phyloP scores from a whole-genome alignment of 2,329 filamentous ascomycete genomes.

The Macrophomina phaseolina region DNA sequence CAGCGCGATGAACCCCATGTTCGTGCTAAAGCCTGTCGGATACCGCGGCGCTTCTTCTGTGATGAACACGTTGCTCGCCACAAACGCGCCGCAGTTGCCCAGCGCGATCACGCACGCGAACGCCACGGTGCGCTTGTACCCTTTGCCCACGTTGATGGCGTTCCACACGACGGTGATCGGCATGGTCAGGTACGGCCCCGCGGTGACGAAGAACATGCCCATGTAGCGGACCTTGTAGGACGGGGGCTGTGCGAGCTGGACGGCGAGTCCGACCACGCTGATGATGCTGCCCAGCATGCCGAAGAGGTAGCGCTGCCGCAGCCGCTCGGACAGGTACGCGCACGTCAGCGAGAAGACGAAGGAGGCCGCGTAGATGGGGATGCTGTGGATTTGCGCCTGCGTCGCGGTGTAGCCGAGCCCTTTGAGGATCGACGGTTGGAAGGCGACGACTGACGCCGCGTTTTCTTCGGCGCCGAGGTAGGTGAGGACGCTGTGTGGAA shows the following conservation, averaged over 20 bases:
- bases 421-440: constrained; percentile 50
- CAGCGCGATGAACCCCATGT: constrained; percentile 32
- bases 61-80: constrained; percentile 27
- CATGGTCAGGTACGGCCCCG: constrained; percentile 22
- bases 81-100: constrained; percentile 27
- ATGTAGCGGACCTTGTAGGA: constrained; percentile 12
- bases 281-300: constrained; percentile 58
- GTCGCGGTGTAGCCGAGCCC: constrained; percentile 50
- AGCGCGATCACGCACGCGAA: constrained; percentile 28
- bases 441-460: constrained; percentile 41
- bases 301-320: constrained; percentile 61
- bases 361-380: constrained; percentile 48
- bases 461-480: constrained; percentile 40
- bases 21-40: constrained; percentile 31
- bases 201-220: constrained; percentile 26
- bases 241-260: constrained; percentile 21
- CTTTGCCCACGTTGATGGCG: constrained; percentile 25
- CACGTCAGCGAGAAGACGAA: constrained; percentile 47
- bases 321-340: constrained; percentile 57
- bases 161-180: constrained; percentile 24
- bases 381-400: constrained; percentile 46
- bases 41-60: constrained; percentile 22
- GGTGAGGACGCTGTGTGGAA: constrained; percentile 34
- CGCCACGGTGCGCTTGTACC: constrained; percentile 22
- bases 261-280: constrained; percentile 52